phyloP scores from a whole-genome alignment of 1,284 basidiomycete genomes.

The Ustilago hordei region DNA sequence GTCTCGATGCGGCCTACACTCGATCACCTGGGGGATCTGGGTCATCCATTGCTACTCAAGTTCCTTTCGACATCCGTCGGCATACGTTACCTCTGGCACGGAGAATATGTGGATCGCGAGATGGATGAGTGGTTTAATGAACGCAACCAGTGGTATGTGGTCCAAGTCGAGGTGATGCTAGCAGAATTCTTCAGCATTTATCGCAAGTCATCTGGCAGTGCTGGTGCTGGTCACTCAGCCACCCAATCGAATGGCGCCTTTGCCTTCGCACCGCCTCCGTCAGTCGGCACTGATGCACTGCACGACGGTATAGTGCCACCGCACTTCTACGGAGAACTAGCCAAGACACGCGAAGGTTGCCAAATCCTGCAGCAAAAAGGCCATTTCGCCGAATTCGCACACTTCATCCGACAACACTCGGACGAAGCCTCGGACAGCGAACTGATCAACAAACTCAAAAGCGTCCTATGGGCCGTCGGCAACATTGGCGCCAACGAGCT shows the following conservation, averaged over 20 bases:
- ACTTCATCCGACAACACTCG: slow-evolving; percentile 88
- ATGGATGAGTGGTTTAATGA: slow-evolving; percentile 92
- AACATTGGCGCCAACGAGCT: slow-evolving; percentile 90
- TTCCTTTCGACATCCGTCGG: slow-evolving; percentile 95
- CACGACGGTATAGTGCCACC: slow-evolving; percentile 85
- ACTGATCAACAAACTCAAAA: slow-evolving; percentile 89
- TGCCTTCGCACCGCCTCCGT: slow-evolving; percentile 4
- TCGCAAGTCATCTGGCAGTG: slow-evolving; percentile 69
- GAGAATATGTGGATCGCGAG: slow-evolving; percentile 91
- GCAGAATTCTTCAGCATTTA: slow-evolving; percentile 76
- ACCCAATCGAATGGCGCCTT: slow-evolving; percentile 11
- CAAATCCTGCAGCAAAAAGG: slow-evolving; percentile 88
- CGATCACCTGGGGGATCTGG: slow-evolving; percentile 93
- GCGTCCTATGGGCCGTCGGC: slow-evolving; percentile 95
- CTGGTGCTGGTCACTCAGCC: slow-evolving; percentile 6
- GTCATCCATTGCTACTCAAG: slow-evolving; percentile 83
- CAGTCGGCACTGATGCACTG: slow-evolving; percentile 6
- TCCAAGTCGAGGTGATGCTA: slow-evolving; percentile 87
- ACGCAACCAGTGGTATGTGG: slow-evolving; percentile 85
- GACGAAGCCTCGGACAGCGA: slow-evolving; percentile 85
- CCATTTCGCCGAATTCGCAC: slow-evolving; percentile 89
- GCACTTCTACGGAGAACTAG: slow-evolving; percentile 97
- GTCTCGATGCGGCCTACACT: slow-evolving; percentile 93
- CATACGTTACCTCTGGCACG: slow-evolving; percentile 89
- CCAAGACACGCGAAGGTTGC: slow-evolving; percentile 93